Evolutionary conservation across 2,329 filamentous ascomycete species (phyloP).

Genomic region (Coniochaeta sp.): DNA sequence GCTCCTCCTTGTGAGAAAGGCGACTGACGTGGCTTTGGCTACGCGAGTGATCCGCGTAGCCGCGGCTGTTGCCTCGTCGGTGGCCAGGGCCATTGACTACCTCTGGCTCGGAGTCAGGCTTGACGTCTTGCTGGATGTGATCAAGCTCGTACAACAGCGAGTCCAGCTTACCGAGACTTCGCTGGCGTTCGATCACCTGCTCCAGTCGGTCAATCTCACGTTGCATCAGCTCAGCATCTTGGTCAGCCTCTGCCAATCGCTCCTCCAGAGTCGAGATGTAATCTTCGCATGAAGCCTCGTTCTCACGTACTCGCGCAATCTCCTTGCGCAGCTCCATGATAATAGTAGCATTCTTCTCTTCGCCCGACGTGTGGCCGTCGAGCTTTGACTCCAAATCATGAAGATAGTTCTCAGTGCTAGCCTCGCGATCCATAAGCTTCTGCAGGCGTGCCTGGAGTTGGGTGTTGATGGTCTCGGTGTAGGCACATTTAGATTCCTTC

Average conservation of each 20-base stretch:
- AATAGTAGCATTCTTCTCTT: constrained; percentile 84
- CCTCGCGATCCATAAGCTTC: constrained; percentile 86
- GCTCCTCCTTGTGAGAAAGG: constrained; percentile 44
- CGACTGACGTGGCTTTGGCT: constrained; percentile 48
- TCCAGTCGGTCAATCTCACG: constrained; percentile 91
- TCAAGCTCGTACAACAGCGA: constrained; percentile 88
- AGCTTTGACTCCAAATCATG: constrained; percentile 87
- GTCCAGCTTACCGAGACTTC: constrained; percentile 90
- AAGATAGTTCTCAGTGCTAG: constrained; percentile 85
- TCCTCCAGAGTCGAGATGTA: constrained; percentile 97
- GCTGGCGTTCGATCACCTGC: constrained; percentile 89
- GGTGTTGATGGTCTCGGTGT: constrained; percentile 83
- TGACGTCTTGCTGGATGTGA: constrained; percentile 57
- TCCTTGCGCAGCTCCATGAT: constrained; percentile 87
- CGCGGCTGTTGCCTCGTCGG: constrained; percentile 32
- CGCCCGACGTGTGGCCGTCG: constrained; percentile 82
- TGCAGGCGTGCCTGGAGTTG: constrained; percentile 87
- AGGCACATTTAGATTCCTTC: constrained; percentile 88
- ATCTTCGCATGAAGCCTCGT: constrained; percentile 84
- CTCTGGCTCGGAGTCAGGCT: constrained; percentile 29
- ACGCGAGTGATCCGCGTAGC: constrained; percentile 42
- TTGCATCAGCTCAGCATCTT: constrained; percentile 94
- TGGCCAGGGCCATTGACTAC: constrained; percentile 28
- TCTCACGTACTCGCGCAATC: constrained; percentile 78
- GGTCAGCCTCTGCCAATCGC: constrained; percentile 88